Evolutionary conservation across 345 rosid species (phyloP).

Genomic region (thale cress (Arabidopsis thaliana)): TAIR10.1 NC_003076.8:12081001-12081500

Average conservation of each 20-base stretch:
- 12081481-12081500: conserved; percentile 33
- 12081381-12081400: conserved; percentile 41
- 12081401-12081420: conserved; percentile 37
- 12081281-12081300: conserved; percentile 56
- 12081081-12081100: conserved; percentile 81
- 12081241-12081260: not conserved
- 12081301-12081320: conserved; percentile 73
- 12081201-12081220: conserved; percentile 10
- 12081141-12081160: not conserved
- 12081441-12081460: conserved; percentile 12
- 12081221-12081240: not conserved
- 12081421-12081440: conserved; percentile 34
- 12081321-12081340: conserved; percentile 26
- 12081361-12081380: conserved; percentile 25
- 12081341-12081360: conserved; percentile 26
- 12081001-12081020: conserved; percentile 88
- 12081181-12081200: not conserved
- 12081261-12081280: conserved; percentile 8
- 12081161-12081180: not conserved
- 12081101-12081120: not conserved
- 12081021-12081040: conserved; percentile 88
- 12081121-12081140: not conserved
- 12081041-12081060: conserved; percentile 89
- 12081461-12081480: conserved; percentile 11
- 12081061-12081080: conserved; percentile 77